These are phyloP conservation scores for Penicillium oxalicum DNA, from an alignment of 2,329 filamentous ascomycete species.

Conservation along the genomic window DNA sequence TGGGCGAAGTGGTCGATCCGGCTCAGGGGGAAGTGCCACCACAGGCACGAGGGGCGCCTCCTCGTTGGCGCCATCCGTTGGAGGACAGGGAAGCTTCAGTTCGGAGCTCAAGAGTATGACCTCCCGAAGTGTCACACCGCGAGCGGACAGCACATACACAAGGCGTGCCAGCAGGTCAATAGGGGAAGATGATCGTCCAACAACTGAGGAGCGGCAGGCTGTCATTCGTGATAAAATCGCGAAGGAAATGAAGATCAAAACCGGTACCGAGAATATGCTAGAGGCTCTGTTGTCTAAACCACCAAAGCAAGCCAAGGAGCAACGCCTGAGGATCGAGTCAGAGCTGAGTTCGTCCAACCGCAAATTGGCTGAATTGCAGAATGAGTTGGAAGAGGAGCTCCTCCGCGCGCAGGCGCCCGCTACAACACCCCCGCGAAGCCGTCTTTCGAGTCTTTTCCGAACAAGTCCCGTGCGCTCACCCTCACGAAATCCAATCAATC, in stretches of 20 bases:
- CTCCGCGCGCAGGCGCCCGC: constrained; percentile 52
- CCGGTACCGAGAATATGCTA: constrained; percentile 94
- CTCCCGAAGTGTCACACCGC: constrained; percentile 56
- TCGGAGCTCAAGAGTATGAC: constrained; percentile 70
- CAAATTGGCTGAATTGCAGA: constrained; percentile 56
- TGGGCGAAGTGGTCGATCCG: constrained; percentile 44
- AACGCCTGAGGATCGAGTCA: constrained; percentile 70
- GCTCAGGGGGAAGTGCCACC: constrained; percentile 53
- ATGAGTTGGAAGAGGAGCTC: constrained; percentile 56
- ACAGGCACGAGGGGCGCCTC: constrained; percentile 56
- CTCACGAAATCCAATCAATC: constrained; percentile 27
- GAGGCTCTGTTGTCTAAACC: constrained; percentile 93
- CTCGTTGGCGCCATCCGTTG: constrained; percentile 64
- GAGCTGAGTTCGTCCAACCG: constrained; percentile 85
- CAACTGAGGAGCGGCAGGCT: constrained; percentile 67
- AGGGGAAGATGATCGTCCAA: constrained; percentile 57
- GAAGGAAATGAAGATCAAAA: constrained; percentile 96
- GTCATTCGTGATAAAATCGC: constrained; percentile 78
- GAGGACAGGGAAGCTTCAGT: constrained; percentile 78
- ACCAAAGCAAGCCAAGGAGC: constrained; percentile 87
- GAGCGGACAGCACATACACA: constrained; percentile 53
- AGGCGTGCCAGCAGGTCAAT: constrained; percentile 39
- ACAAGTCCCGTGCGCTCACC: constrained; percentile 51
- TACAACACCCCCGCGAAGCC: constrained; percentile 44
- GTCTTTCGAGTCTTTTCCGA: constrained; percentile 54